phyloP scores from a whole-genome alignment of 2,329 filamentous ascomycete genomes.

The Hortaea werneckii region DNA sequence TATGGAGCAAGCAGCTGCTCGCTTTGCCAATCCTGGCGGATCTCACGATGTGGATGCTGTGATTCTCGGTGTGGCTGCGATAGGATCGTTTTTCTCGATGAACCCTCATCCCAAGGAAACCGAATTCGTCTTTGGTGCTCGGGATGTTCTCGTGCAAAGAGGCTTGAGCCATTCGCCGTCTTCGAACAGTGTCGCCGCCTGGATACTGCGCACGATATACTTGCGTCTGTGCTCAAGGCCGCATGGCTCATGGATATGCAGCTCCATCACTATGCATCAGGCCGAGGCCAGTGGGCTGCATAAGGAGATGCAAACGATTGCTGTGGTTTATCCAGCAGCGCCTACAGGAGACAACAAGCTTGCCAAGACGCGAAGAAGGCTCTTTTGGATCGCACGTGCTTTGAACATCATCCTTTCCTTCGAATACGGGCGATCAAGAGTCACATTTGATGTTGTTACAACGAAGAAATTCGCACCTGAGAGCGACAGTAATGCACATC shows the following conservation, averaged over 20 bases:
- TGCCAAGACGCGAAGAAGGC: constrained; percentile 18
- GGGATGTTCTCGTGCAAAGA: constrained; percentile 29
- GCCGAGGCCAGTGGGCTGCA: constrained; percentile 44
- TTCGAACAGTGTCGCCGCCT: constrained; percentile 35
- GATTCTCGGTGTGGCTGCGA: constrained; percentile 44
- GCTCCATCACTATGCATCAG: constrained; percentile 49
- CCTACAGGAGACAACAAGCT: constrained; percentile 23
- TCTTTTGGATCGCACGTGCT: constrained; percentile 44
- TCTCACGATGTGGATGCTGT: constrained; percentile 37
- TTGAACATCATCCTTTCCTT: constrained; percentile 51
- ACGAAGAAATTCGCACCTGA: constrained; percentile 25
- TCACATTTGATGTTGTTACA: constrained; percentile 39
- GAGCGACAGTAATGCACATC: constrained; percentile 18
- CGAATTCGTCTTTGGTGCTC: constrained; percentile 38
- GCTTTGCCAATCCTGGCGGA: constrained; percentile 17
- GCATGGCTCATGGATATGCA: constrained; percentile 48
- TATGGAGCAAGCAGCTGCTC: constrained; percentile 17
- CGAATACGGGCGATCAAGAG: constrained; percentile 46
- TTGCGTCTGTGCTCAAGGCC: constrained; percentile 44
- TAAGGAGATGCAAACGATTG: constrained; percentile 29
- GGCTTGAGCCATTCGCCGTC: constrained; percentile 20
- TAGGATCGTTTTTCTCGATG: constrained; percentile 44
- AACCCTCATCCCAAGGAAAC: constrained; percentile 34
- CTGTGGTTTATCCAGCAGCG: constrained; percentile 22
- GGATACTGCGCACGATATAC: constrained; percentile 47